Conservation (phyloP, 345 rosid species). For the Syzygium aqueum region DNA sequence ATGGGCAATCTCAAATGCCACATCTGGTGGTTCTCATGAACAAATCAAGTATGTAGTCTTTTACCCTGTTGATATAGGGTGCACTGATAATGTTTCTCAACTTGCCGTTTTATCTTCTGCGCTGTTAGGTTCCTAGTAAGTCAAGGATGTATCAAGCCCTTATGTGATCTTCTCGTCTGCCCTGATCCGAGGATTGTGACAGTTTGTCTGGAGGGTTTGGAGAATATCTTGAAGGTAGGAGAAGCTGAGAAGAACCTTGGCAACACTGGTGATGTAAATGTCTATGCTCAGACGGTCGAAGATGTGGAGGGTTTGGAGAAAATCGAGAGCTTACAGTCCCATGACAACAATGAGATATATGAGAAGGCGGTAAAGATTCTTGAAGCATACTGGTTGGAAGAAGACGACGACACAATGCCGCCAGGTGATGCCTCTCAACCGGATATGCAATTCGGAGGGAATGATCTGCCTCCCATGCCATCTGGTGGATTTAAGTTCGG, state of each 20-base stretch:
- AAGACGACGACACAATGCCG: slow-evolving; percentile 43
- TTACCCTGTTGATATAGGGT: neutral
- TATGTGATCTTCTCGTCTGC: slow-evolving; percentile 49
- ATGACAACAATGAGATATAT: slow-evolving; percentile 46
- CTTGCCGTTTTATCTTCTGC: neutral
- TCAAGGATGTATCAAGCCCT: slow-evolving; percentile 48
- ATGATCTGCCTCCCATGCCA: slow-evolving; percentile 34
- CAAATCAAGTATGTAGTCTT: slow-evolving; percentile 35
- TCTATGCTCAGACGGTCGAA: slow-evolving; percentile 40
- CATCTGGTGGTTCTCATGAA: slow-evolving; percentile 50
- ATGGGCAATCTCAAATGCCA: slow-evolving; percentile 52
- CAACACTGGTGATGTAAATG: slow-evolving; percentile 26
- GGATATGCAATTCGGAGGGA: slow-evolving; percentile 42
- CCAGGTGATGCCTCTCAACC: slow-evolving; percentile 40
- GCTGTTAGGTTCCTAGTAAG: slow-evolving; percentile 24
- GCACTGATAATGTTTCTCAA: neutral
- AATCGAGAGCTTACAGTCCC: slow-evolving; percentile 44
- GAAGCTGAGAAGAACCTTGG: slow-evolving; percentile 42
- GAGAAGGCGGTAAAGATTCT: slow-evolving; percentile 55
- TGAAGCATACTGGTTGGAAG: slow-evolving; percentile 50
- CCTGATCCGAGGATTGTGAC: slow-evolving; percentile 56
- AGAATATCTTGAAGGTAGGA: slow-evolving; percentile 50
- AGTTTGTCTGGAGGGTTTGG: slow-evolving; percentile 51
- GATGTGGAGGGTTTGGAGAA: slow-evolving; percentile 55
- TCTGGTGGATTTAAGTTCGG: slow-evolving; percentile 63